Evolutionary conservation across 2,329 filamentous ascomycete species (phyloP).

Genomic region (Neofusicoccum kwambonambiense): DNA sequence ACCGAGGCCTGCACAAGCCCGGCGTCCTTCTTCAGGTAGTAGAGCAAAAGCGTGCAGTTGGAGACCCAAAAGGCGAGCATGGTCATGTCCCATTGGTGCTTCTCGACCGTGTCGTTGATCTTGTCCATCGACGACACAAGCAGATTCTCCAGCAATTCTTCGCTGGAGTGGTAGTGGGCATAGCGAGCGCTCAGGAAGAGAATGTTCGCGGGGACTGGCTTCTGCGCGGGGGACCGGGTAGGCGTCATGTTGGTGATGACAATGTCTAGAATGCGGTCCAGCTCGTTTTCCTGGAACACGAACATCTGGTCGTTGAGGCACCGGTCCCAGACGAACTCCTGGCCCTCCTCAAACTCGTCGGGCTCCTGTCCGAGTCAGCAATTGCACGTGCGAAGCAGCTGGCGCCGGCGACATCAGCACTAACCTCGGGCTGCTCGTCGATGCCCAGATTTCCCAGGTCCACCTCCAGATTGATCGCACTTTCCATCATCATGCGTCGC

Average conservation of each 20-base stretch:
- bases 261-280: slow-evolving; percentile 88
- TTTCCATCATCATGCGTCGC: slow-evolving; percentile 98
- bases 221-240: slow-evolving; percentile 92
- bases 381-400: not conserved
- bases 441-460: slow-evolving; percentile 93
- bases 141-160: slow-evolving; percentile 76
- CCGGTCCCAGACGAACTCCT: slow-evolving; percentile 93
- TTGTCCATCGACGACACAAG: slow-evolving; percentile 87
- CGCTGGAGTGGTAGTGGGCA: slow-evolving; percentile 91
- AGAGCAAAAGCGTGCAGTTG: slow-evolving; percentile 89
- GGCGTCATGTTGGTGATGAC: slow-evolving; percentile 98
- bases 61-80: slow-evolving; percentile 99
- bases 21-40: slow-evolving; percentile 93
- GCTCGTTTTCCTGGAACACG: slow-evolving; percentile 92
- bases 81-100: slow-evolving; percentile 98
- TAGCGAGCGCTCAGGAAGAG: slow-evolving; percentile 94
- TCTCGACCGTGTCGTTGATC: slow-evolving; percentile 95
- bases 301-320: slow-evolving; percentile 99
- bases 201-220: slow-evolving; percentile 95
- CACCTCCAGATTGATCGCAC: slow-evolving; percentile 92
- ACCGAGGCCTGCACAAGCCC: slow-evolving; percentile 77
- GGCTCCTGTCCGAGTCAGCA: slow-evolving; percentile 6
- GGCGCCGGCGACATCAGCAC: slow-evolving; percentile 23
- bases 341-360: slow-evolving; percentile 83
- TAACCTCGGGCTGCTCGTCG: slow-evolving; percentile 89